Evolutionary conservation across 768 basidiomycete genomes (phyloP).

Genomic region (Leccinum rimulosum): DNA sequence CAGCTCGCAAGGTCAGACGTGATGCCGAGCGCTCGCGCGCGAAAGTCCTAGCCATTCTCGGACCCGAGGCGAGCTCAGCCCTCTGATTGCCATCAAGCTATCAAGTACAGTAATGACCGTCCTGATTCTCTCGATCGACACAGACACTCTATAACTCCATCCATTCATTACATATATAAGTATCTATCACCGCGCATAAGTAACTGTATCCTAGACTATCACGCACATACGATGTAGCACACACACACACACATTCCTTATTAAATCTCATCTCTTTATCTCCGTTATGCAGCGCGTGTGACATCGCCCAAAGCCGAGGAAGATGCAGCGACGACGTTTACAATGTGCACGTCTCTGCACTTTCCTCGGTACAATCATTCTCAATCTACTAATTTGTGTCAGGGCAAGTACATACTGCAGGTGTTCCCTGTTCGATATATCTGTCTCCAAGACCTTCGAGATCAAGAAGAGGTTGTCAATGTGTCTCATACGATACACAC

Average conservation of each 20-base stretch:
- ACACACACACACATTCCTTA: not conserved
- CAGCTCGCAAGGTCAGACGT: slow-evolving; percentile 10
- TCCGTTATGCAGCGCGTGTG: not conserved
- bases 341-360: too few species aligned
- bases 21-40: slow-evolving; percentile 7
- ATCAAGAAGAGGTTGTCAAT: too few species aligned
- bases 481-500: not conserved
- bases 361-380: too few species aligned
- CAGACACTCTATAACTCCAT: not conserved
- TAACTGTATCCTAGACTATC: not conserved
- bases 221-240: not conserved
- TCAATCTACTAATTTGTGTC: too few species aligned
- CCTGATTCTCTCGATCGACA: not conserved
- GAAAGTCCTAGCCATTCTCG: slow-evolving; percentile 6
- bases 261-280: not conserved
- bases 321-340: not conserved
- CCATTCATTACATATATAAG: not conserved
- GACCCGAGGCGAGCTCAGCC: slow-evolving; percentile 1
- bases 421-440: too few species aligned
- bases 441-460: too few species aligned
- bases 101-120: not conserved
- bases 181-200: not conserved
- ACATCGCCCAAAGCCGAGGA: not conserved
- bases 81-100: not conserved
- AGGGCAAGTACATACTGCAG: too few species aligned